Evolutionary conservation across 1,284 basidiomycete genomes (phyloP).

Genomic region (Ustilago bromivora): DNA sequence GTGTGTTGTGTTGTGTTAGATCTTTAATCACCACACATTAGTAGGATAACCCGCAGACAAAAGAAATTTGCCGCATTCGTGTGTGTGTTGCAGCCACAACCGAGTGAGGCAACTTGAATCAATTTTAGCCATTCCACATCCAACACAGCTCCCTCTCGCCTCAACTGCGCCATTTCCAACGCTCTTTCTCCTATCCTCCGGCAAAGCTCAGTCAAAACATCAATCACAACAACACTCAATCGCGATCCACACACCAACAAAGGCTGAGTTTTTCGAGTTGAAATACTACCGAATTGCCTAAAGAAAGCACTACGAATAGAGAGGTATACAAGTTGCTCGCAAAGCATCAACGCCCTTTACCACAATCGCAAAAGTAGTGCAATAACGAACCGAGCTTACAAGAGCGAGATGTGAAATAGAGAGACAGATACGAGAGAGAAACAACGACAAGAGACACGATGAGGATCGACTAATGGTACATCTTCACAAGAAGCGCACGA

Average conservation of each 20-base stretch:
- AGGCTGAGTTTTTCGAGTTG: background rate
- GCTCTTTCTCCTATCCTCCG: background rate
- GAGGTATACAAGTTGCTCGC: constrained; percentile 45
- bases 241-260: constrained; percentile 1
- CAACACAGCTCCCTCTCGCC: background rate
- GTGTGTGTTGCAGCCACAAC: background rate
- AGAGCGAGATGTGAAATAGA: constrained; percentile 37
- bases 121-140: constrained; percentile 6
- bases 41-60: no score
- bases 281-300: constrained; percentile 36
- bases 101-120: constrained; percentile 8
- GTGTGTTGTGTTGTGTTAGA: background rate
- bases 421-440: constrained; percentile 19
- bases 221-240: background rate
- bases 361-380: background rate
- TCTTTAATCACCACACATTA: no score
- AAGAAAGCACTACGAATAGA: constrained; percentile 13
- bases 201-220: constrained; percentile 3
- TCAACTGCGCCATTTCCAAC: background rate
- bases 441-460: constrained; percentile 19
- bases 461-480: constrained; percentile 48
- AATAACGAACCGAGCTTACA: constrained; percentile 19
- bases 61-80: background rate
- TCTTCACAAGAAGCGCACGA: constrained; percentile 25
- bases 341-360: constrained; percentile 23